Evolutionary conservation across 495 filamentous ascomycete species (phyloP).

Genomic region (Chlorociboria aeruginascens): DNA sequence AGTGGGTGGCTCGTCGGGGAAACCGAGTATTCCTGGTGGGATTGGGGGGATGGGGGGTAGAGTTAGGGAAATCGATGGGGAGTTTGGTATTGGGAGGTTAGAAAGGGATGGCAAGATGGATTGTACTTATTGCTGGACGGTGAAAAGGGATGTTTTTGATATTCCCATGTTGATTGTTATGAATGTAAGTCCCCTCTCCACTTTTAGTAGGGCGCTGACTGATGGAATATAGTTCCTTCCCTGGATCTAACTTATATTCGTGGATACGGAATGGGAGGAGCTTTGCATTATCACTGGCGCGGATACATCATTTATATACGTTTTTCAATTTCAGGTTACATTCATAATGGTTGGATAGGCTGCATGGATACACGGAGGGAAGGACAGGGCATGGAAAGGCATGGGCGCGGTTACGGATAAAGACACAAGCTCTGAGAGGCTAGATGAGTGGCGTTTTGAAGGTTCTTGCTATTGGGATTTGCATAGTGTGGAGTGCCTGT

Average conservation of each 20-base stretch:
- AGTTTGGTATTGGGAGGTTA: conserved; percentile 64
- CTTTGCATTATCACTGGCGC: neutral
- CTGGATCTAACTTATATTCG: conserved; percentile 12
- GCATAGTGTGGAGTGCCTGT: no score
- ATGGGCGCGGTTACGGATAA: no score
- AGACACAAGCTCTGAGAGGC: no score
- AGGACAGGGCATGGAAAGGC: no score
- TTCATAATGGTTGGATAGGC: no score
- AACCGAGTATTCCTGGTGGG: conserved; percentile 2
- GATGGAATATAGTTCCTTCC: conserved; percentile 16
- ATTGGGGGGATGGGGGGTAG: conserved; percentile 37
- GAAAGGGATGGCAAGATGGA: conserved; percentile 85
- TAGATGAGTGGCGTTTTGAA: no score
- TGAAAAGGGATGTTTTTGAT: conserved; percentile 93
- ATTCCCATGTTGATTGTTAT: conserved; percentile 97
- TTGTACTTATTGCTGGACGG: conserved; percentile 91
- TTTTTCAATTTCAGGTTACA: no score
- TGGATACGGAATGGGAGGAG: neutral
- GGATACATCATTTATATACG: no score
- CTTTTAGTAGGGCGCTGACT: neutral
- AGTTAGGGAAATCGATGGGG: conserved; percentile 54
- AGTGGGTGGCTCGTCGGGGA: neutral
- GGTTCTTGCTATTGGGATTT: no score
- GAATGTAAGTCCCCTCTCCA: conserved; percentile 55
- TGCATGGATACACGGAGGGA: no score